Percentiles rank a stretch among this genome's conserved stretches.
phyloP scores from a whole-genome alignment of 768 basidiomycete species.

The Boletellus ananas region DNA sequence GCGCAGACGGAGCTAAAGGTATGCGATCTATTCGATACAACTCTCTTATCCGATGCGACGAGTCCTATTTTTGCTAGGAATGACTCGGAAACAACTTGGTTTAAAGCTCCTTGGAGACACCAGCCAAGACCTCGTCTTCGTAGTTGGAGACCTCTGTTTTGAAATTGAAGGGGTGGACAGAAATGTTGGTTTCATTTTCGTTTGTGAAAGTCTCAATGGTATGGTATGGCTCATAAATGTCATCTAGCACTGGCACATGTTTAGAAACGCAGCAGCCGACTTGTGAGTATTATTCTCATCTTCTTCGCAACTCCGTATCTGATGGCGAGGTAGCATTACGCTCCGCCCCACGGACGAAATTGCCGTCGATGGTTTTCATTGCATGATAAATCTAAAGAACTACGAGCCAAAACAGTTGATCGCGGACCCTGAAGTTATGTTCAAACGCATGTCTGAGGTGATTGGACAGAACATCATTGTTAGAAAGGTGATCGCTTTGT shows the following conservation, averaged over 20 bases:
- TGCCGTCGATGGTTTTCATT: slow-evolving; percentile 19
- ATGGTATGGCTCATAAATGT: too few species aligned
- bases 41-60: background rate
- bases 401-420: slow-evolving; percentile 17
- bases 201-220: too few species aligned
- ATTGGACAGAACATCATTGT: slow-evolving; percentile 31
- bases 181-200: slow-evolving; percentile 12
- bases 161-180: slow-evolving; percentile 26
- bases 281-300: slow-evolving; percentile 1
- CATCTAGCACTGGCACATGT: slow-evolving; percentile 22
- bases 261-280: slow-evolving; percentile 6
- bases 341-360: slow-evolving; percentile 18
- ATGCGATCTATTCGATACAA: background rate
- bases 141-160: slow-evolving; percentile 38
- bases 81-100: slow-evolving; percentile 38
- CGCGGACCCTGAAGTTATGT: slow-evolving; percentile 25
- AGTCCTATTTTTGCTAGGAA: slow-evolving; percentile 18
- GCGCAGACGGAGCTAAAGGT: slow-evolving; percentile 40
- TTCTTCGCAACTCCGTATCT: background rate
- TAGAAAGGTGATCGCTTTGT: slow-evolving; percentile 23
- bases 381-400: slow-evolving; percentile 2
- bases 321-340: background rate
- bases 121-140: slow-evolving; percentile 18
- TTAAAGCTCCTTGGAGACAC: slow-evolving; percentile 42
- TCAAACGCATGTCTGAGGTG: slow-evolving; percentile 27